A percentile compares a stretch with the other conserved stretches of the same genome.
Conservation (phyloP, 1,284 basidiomycete species). For the Vanrija pseudolonga region DNA sequence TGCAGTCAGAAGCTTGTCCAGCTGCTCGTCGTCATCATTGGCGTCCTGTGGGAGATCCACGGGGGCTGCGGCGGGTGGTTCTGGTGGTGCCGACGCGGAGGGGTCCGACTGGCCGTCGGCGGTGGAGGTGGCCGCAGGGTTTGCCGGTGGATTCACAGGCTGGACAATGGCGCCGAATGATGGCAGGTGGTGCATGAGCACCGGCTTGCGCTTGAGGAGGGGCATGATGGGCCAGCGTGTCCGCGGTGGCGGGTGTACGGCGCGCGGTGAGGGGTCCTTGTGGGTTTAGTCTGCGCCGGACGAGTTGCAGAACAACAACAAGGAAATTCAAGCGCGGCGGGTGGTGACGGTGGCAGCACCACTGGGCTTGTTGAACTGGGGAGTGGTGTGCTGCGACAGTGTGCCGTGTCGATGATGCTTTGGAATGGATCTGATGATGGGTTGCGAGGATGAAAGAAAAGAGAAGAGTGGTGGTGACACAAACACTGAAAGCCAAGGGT, state of each 20-base stretch:
- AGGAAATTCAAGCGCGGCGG: not conserved
- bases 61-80: not conserved
- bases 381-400: not conserved
- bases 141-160: constrained; percentile 4
- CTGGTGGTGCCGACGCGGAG: not conserved
- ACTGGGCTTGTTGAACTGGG: not conserved
- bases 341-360: not conserved
- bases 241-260: not conserved
- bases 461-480: not conserved
- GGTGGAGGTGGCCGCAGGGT: constrained; percentile 1
- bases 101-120: constrained; percentile 4
- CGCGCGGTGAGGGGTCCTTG: not conserved
- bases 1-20: constrained; percentile 31
- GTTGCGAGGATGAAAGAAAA: no score
- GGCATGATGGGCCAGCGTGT: constrained; percentile 61
- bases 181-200: constrained; percentile 63
- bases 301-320: constrained; percentile 4
- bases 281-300: not conserved
- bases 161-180: constrained; percentile 27
- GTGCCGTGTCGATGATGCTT: no score
- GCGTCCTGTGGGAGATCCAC: constrained; percentile 29
- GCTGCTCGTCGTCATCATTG: constrained; percentile 40
- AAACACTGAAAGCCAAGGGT: not conserved
- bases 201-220: constrained; percentile 84
- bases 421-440: no score